Conservation (phyloP, 2,329 filamentous ascomycete genomes). For the Dothideomycetes sp. region DNA sequence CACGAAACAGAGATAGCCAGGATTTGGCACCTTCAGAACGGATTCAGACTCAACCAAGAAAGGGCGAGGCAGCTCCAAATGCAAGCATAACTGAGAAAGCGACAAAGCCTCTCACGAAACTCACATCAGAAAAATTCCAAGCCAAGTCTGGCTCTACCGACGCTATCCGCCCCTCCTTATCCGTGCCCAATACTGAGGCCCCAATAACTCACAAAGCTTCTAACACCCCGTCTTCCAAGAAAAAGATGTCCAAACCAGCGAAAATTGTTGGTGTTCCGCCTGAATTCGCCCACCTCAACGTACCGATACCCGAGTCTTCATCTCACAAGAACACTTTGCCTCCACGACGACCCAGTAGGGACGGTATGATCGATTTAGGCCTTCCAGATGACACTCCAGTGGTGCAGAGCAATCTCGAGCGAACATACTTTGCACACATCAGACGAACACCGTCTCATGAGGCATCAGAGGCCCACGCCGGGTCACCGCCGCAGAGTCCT, state of each 20-base stretch:
- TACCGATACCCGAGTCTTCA: conserved; percentile 50
- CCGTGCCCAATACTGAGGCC: not conserved
- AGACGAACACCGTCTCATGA: conserved; percentile 43
- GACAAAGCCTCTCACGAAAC: not conserved
- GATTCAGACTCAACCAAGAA: not conserved
- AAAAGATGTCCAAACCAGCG: not conserved
- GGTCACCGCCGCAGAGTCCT: conserved; percentile 22
- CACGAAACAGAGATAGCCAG: conserved; percentile 9
- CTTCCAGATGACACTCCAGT: conserved; percentile 42
- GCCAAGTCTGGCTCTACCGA: too few relatives aligned
- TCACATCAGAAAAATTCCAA: too few relatives aligned
- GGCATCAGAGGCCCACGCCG: conserved; percentile 23
- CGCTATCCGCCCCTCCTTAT: not conserved
- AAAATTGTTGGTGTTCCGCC: conserved; percentile 20
- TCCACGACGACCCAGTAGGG: conserved; percentile 35
- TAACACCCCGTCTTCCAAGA: not conserved
- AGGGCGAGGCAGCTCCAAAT: not conserved
- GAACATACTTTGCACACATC: conserved; percentile 39
- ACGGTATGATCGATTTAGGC: conserved; percentile 36
- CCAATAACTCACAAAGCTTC: not conserved
- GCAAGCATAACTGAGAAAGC: not conserved
- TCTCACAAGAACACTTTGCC: conserved; percentile 35
- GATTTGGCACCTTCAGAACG: conserved; percentile 2
- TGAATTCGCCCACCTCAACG: conserved; percentile 43
- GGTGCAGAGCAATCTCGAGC: conserved; percentile 47